phyloP scores from a whole-genome alignment of 768 basidiomycete species.

The Cystobasidium tubakii region DNA sequence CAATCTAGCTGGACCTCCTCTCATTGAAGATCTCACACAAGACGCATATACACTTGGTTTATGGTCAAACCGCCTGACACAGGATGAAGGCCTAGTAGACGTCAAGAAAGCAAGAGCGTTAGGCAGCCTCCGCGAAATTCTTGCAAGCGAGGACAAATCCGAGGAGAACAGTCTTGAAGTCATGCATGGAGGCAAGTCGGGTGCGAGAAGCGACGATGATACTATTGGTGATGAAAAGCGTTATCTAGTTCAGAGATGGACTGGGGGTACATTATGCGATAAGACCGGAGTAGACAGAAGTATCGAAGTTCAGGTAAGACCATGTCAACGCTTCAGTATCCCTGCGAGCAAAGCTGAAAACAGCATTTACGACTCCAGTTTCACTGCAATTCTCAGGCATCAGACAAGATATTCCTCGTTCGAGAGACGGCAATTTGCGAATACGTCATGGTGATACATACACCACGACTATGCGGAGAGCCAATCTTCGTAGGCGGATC shows the following conservation, averaged over 20 bases:
- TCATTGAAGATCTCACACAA: slow-evolving; percentile 47
- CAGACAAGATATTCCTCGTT: slow-evolving; percentile 46
- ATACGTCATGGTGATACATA: slow-evolving; percentile 88
- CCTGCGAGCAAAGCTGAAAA: no score
- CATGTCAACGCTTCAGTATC: neutral
- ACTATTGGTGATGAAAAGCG: slow-evolving; percentile 63
- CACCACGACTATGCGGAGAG: slow-evolving; percentile 85
- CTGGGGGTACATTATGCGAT: slow-evolving; percentile 76
- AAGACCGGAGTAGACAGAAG: slow-evolving; percentile 80
- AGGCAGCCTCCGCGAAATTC: slow-evolving; percentile 56
- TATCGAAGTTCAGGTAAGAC: slow-evolving; percentile 83
- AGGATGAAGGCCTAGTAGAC: slow-evolving; percentile 57
- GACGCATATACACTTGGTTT: slow-evolving; percentile 44
- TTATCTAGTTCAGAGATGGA: slow-evolving; percentile 71
- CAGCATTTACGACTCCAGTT: slow-evolving; percentile 31
- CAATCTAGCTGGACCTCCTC: slow-evolving; percentile 40
- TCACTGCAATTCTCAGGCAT: slow-evolving; percentile 45
- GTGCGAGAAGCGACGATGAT: slow-evolving; percentile 41
- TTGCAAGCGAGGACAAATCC: slow-evolving; percentile 50
- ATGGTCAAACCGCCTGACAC: slow-evolving; percentile 48
- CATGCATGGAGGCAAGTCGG: slow-evolving; percentile 59
- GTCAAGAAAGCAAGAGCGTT: slow-evolving; percentile 53
- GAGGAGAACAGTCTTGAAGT: slow-evolving; percentile 63
- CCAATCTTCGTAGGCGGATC: slow-evolving; percentile 62
- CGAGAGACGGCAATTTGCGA: slow-evolving; percentile 62